Conservation (phyloP, 2,329 filamentous ascomycete species). For the Pleoardoris graminearum region DNA sequence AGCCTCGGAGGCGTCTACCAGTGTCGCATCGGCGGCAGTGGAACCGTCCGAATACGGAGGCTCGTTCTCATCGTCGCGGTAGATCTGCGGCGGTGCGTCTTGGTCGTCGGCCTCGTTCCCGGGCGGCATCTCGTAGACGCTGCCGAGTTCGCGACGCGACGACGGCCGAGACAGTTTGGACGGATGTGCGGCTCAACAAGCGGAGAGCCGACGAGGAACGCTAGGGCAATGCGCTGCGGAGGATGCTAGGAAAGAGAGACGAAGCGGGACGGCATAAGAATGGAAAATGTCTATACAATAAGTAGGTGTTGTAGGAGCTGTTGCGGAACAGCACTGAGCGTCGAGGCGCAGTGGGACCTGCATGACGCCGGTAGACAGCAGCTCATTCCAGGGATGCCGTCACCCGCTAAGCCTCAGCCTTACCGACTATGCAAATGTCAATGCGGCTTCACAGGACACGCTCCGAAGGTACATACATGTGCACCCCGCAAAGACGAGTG, state of each 20-base stretch:
- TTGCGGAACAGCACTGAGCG: background rate
- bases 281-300: background rate
- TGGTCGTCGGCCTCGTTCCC: conserved; percentile 27
- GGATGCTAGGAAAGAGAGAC: background rate
- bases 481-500: background rate
- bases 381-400: conserved; percentile 2
- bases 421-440: background rate
- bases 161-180: conserved; percentile 33
- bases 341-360: background rate
- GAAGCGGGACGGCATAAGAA: background rate
- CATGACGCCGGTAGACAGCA: conserved; percentile 2
- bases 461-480: background rate
- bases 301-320: conserved; percentile 1
- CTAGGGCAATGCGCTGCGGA: no score
- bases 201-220: conserved; percentile 16
- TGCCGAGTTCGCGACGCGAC: conserved; percentile 40
- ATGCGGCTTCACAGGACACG: background rate
- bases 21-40: conserved; percentile 21
- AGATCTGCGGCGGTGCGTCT: conserved; percentile 33
- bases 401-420: conserved; percentile 7
- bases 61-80: conserved; percentile 38
- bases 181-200: conserved; percentile 15
- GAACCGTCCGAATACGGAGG: conserved; percentile 31
- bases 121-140: conserved; percentile 30
- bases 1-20: conserved; percentile 37